A percentile compares a stretch with the other conserved stretches of the same genome.
Evolutionary conservation across 2,329 filamentous ascomycete genomes (phyloP).

Genomic region (Scedosporium aurantiacum): DNA sequence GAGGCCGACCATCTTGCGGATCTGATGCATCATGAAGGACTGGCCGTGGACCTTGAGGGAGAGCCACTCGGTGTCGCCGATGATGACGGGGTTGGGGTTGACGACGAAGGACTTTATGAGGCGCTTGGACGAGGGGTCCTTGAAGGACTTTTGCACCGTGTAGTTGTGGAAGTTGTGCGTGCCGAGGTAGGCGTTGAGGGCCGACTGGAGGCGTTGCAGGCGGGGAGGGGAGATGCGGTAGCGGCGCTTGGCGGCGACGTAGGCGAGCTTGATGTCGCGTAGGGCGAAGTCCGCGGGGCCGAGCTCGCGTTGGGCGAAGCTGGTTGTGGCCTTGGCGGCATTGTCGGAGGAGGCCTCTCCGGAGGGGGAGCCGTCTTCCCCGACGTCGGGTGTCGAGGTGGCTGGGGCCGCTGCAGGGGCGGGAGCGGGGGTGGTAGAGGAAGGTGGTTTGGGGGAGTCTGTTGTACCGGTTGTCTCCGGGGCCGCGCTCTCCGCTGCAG

Average conservation of each 20-base stretch:
- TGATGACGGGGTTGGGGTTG: conserved; percentile 65
- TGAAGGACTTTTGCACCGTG: conserved; percentile 76
- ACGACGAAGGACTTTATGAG: conserved; percentile 88
- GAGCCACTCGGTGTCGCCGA: conserved; percentile 89
- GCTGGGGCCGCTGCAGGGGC: too few species aligned
- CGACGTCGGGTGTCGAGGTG: too few species aligned
- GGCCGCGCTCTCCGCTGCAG: conserved; percentile 13
- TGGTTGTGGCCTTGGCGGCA: conserved; percentile 31
- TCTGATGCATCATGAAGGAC: conserved; percentile 99
- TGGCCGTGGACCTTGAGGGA: conserved; percentile 94
- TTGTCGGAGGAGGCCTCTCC: conserved; percentile 12
- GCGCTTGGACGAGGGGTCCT: conserved; percentile 75
- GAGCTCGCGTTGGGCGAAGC: conserved; percentile 52
- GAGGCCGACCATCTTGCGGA: conserved; percentile 98
- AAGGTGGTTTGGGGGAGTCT: background rate
- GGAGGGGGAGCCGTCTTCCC: conserved; percentile 4
- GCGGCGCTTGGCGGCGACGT: conserved; percentile 68
- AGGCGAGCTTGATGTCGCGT: conserved; percentile 64
- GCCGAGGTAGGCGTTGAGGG: conserved; percentile 65
- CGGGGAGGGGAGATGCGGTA: conserved; percentile 71
- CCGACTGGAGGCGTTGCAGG: conserved; percentile 62
- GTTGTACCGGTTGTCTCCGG: conserved; percentile 7
- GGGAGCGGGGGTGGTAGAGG: too few species aligned
- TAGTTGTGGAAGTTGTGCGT: conserved; percentile 96
- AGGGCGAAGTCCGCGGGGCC: conserved; percentile 52